Evolutionary conservation across 1,284 basidiomycete species (phyloP), one percentile per base, ranked within the genome.

Genomic region (Kalmanozyma brasiliensis): DNA sequence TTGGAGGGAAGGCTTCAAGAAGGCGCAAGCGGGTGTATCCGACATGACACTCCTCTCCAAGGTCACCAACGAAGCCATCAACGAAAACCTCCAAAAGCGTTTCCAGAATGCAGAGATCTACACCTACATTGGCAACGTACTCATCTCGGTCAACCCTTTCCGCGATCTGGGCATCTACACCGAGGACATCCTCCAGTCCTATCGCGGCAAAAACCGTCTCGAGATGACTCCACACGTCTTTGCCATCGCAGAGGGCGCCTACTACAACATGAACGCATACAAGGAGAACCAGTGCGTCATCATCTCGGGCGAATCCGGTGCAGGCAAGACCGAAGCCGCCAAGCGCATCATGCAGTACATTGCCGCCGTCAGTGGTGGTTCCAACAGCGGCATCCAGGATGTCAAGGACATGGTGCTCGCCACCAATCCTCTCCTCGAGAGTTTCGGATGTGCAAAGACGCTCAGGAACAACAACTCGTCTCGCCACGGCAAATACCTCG

Each of bases 351-450:
- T 99, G 96, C 94, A 98, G 84, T 99, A 98, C 82, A 97, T 98
- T 73, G 96, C 96, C 11, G 96, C 92, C 7, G 96, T 98, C 2
- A 93, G 92, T 33, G 92, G 92, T 52, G 87, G 89, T 66, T 90
- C 90, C 78, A 67, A 59, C 29, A 52, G 52, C 49, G 77, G 82
- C 29, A 98, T 98, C 68, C 92, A 95, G 82, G 90, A 94, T 82
- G 94, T 98, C 83, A 98, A 98, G 85, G 94, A 98, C 81, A 99
- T 99, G 96, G 96, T 98, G n/a, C 86, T 99, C 37, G 96, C 96
- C 9, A 99, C 96, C 16, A 98, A 99, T 83, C 96, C 96, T 20
- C 84, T 99, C 36, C 85, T 99, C 66, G 96, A 99, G 84, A 95
- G 92, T 84, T 99, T 99, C 74, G 96, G 96, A 22, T 98, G 96